Percentiles rank a stretch among this genome's conserved stretches.
Evolutionary conservation across 768 basidiomycete genomes (phyloP).

Genomic region (Tylopilus vinaceipallidus): DNA sequence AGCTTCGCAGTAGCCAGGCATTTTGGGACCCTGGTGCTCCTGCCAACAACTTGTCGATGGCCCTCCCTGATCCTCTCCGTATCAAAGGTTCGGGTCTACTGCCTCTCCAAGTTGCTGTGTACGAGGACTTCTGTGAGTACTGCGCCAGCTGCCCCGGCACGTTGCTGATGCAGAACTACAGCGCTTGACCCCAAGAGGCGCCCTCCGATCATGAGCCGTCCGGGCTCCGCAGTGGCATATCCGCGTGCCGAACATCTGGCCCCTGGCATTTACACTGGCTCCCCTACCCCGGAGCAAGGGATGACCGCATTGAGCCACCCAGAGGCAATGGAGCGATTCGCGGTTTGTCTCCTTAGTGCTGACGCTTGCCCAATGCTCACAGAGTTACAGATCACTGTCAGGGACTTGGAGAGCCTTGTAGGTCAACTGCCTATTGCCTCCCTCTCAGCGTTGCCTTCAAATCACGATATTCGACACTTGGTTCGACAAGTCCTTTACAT

Average conservation of each 20-base stretch:
- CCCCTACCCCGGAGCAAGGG: constrained; percentile 60
- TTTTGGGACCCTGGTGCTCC: constrained; percentile 89
- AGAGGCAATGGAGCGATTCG: constrained; percentile 89
- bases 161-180: constrained; percentile 25
- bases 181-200: constrained; percentile 59
- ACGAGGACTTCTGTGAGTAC: constrained; percentile 86
- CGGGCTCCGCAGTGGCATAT: constrained; percentile 71
- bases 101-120: constrained; percentile 79
- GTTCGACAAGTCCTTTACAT: constrained; percentile 81
- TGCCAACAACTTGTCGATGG: constrained; percentile 63
- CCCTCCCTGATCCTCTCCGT: constrained; percentile 85
- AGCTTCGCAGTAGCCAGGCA: constrained; percentile 68
- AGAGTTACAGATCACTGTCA: constrained; percentile 20
- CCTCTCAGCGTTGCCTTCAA: constrained; percentile 68
- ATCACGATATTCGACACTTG: constrained; percentile 83
- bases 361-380: constrained; percentile 4
- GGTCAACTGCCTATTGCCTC: constrained; percentile 71
- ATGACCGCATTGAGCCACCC: constrained; percentile 58
- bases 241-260: constrained; percentile 44
- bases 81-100: constrained; percentile 83
- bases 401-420: constrained; percentile 81
- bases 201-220: constrained; percentile 51
- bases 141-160: background rate
- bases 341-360: constrained; percentile 40
- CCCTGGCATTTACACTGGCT: constrained; percentile 51